Percentiles rank a stretch among this genome's conserved stretches.
phyloP scores from a whole-genome alignment of 768 basidiomycete genomes.

The Kwoniella heveanensis region DNA sequence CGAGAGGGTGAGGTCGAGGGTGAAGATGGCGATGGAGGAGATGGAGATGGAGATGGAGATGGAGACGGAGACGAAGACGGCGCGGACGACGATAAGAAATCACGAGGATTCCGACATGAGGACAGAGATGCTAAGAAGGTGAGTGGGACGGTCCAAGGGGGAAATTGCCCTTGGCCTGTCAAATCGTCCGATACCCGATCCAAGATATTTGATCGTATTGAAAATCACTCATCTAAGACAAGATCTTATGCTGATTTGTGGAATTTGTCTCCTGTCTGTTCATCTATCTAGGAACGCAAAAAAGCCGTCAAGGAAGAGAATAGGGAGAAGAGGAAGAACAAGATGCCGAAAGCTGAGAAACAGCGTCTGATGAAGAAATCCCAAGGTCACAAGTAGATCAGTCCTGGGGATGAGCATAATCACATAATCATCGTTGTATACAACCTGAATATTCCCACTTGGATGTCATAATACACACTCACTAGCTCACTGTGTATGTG shows the following conservation, averaged over 20 bases:
- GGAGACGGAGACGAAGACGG: constrained; percentile 10
- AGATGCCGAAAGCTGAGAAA: constrained; percentile 96
- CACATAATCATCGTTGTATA: no score
- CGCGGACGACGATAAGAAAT: constrained; percentile 56
- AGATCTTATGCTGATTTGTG: no score
- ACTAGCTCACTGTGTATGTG: no score
- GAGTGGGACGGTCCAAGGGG: no score
- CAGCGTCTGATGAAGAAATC: constrained; percentile 72
- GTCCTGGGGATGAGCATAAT: no score
- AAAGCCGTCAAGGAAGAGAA: constrained; percentile 83
- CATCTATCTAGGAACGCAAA: constrained; percentile 74
- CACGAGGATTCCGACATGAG: constrained; percentile 88
- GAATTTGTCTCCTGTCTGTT: background rate
- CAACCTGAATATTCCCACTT: no score
- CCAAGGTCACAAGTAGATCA: background rate
- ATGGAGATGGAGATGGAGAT: constrained; percentile 27
- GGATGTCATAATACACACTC: no score
- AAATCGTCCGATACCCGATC: no score
- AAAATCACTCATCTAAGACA: no score
- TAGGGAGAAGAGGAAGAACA: constrained; percentile 81
- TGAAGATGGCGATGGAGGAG: constrained; percentile 48
- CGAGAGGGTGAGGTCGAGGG: constrained; percentile 55
- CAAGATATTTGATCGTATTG: no score
- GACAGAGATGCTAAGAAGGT: constrained; percentile 91
- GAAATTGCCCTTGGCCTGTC: no score